Base-by-base conservation (phyloP, 495 filamentous ascomycete genomes). In the Podospora didyma region DNA sequence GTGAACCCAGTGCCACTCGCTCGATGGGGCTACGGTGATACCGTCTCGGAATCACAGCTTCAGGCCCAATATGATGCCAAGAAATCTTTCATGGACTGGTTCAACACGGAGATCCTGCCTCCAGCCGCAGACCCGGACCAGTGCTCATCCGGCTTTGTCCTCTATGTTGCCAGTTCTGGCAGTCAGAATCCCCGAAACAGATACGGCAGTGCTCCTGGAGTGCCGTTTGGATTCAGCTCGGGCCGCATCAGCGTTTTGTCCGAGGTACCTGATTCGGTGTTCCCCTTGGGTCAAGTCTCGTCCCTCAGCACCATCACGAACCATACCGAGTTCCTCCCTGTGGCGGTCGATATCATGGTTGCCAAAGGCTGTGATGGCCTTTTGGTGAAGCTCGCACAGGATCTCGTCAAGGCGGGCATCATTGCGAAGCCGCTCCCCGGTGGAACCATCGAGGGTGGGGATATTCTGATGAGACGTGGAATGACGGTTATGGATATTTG, bases 321-420 rank as follows among this genome's bases (percentile, higher is more conserved):
- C 1, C 71, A 81, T 46, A 69, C 67, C 23, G 85, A 87, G 68
- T 72, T 73, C 28, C 58, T 86, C 34, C 85, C 85, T 1, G 84
- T 89, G 0, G 77, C 77, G 0, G 75, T 87, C 19, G 75, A 80
- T 54, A 71, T 89, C 35, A 67, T 85, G 64, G 83, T 79, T 2
- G 79, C 82, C 2, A 78, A 79, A 46, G 84, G 84, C 0, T 88
- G 86, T 56, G 86, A 89, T 69, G 73, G 78, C 0, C 72, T 87
- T 68, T 63, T 87, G 45, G 81, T 78, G 14, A 74, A 69, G 31
- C 61, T 87, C 41, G 75, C 83, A n/a, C 64, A 75, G 54, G 80
- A 79, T 28, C 54, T 88, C 22, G 66, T 75, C 0, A 60, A 62
- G 31, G 72, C 66, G 0, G 83, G 82, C 0, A 77, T 86, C 46